Conservation (phyloP, 257 asterid species). For the Henckelia pumila region DNA sequence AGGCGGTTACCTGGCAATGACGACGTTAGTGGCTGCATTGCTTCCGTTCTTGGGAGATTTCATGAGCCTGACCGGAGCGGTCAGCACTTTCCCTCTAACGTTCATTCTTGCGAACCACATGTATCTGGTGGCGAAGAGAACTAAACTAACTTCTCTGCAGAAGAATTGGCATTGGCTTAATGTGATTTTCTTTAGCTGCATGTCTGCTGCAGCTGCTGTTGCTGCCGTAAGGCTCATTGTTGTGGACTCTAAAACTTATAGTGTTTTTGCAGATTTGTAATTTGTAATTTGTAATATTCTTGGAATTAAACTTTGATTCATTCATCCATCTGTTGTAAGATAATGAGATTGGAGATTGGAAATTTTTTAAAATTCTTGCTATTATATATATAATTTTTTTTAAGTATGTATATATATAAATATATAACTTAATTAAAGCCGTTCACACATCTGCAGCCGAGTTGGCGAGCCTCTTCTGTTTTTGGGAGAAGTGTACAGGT, state of each 20-base stretch:
- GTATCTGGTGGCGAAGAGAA: constrained; percentile 73
- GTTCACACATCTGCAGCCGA: too few species aligned
- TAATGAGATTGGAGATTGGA: constrained; percentile 10
- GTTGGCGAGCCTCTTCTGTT: too few species aligned
- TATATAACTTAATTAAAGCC: too few species aligned
- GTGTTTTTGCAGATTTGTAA: constrained; percentile 76
- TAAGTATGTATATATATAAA: too few species aligned
- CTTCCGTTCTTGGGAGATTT: constrained; percentile 94
- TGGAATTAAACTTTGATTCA: constrained; percentile 8
- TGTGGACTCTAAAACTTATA: constrained; percentile 58
- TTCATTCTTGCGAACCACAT: constrained; percentile 97
- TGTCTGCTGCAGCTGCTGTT: constrained; percentile 66
- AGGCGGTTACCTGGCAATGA: constrained; percentile 71
- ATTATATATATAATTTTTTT: too few species aligned
- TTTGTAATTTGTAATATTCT: neutral
- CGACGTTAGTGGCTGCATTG: constrained; percentile 71
- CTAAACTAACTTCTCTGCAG: constrained; percentile 45
- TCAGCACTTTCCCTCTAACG: constrained; percentile 93
- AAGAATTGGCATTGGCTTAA: constrained; percentile 94
- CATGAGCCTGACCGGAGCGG: constrained; percentile 98
- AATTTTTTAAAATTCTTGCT: too few species aligned
- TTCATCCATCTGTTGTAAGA: too few species aligned
- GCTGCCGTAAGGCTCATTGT: constrained; percentile 74
- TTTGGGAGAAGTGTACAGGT: too few species aligned
- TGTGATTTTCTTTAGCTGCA: constrained; percentile 50